Conservation (phyloP, 225 moss, liverwort and hornwort genomes). For the Rhytidiadelphus loreus region DNA sequence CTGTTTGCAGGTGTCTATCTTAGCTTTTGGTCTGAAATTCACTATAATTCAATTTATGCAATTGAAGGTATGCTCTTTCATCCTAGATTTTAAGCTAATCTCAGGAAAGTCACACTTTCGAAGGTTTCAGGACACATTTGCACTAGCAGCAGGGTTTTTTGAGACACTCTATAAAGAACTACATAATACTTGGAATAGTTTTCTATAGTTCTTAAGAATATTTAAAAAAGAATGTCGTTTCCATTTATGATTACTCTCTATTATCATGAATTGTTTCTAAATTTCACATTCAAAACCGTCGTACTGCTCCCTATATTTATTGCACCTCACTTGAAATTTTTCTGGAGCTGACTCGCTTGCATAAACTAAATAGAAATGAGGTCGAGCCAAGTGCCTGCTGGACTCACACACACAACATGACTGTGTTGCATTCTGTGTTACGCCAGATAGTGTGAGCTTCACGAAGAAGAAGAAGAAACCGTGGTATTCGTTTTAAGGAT, state of each 20-base stretch:
- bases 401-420: not conserved
- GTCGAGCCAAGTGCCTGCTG: not conserved
- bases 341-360: not conserved
- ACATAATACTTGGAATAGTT: not conserved
- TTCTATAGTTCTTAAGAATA: not conserved
- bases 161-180: not conserved
- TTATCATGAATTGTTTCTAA: not conserved
- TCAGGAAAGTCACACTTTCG: not conserved
- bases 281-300: not conserved
- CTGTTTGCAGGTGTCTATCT: constrained; percentile 62
- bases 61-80: constrained; percentile 54
- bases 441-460: not conserved
- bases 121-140: not conserved
- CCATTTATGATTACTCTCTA: not conserved
- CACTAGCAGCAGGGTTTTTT: not conserved
- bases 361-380: not conserved
- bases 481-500: constrained; percentile 28
- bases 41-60: constrained; percentile 82
- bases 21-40: constrained; percentile 95
- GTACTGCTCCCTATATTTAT: not conserved
- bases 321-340: not conserved
- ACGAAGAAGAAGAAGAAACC: constrained; percentile 38
- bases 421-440: not conserved
- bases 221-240: not conserved
- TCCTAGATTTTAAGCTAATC: not conserved